A percentile compares a stretch with the other conserved stretches of the same genome.
These are phyloP conservation scores for Ceratobasidium sp. DNA, from an alignment of 1,284 basidiomycete genomes.

Conservation along the genomic window DNA sequence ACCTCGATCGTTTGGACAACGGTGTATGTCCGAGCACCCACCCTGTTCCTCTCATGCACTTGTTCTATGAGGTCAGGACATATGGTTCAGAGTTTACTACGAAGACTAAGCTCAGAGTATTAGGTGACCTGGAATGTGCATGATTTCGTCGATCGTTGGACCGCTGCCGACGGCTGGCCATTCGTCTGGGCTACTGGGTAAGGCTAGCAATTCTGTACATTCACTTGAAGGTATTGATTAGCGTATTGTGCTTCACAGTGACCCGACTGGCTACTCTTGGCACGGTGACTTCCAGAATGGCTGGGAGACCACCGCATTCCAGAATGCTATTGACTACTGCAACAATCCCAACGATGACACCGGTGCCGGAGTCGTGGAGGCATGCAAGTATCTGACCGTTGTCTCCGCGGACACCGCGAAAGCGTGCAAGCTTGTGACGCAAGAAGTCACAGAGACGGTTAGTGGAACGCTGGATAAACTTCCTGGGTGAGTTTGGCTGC, in stretches of 20 bases:
- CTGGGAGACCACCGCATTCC: conserved; percentile 54
- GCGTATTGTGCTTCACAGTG: conserved; percentile 53
- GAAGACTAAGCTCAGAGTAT: conserved; percentile 6
- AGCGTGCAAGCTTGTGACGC: conserved; percentile 58
- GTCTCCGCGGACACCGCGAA: conserved; percentile 48
- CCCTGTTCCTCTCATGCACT: conserved; percentile 62
- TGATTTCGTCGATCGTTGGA: conserved; percentile 58
- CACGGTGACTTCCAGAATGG: conserved; percentile 67
- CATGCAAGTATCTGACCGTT: conserved; percentile 58
- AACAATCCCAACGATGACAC: conserved; percentile 60
- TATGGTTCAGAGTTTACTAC: background rate
- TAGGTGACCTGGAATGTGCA: conserved; percentile 63
- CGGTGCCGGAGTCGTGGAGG: conserved; percentile 59
- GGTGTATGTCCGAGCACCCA: conserved; percentile 64
- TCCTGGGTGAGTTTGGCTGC: conserved; percentile 49
- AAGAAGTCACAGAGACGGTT: conserved; percentile 56
- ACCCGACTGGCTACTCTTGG: conserved; percentile 64
- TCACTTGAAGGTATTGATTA: background rate
- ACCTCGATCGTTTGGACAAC: conserved; percentile 59
- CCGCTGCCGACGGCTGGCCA: conserved; percentile 58
- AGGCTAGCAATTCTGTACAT: background rate
- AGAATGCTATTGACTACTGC: conserved; percentile 67
- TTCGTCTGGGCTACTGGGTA: conserved; percentile 63
- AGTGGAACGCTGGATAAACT: conserved; percentile 49
- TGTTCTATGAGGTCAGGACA: conserved; percentile 63